These are phyloP conservation scores for Fomitopsis pulvina DNA, from an alignment of 768 basidiomycete species.

Conservation along the genomic window DNA sequence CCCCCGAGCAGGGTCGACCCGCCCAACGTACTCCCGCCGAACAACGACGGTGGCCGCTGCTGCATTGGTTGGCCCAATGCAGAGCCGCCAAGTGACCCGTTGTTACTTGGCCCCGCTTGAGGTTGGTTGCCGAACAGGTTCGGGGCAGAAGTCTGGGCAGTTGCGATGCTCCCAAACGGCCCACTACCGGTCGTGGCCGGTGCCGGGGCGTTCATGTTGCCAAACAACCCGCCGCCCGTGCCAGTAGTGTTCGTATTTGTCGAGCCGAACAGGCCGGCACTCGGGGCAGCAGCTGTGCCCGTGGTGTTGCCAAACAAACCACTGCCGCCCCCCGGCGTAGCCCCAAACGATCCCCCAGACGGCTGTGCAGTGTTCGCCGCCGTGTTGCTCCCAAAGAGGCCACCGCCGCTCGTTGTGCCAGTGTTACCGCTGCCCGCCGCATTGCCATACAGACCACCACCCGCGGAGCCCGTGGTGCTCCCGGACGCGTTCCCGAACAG, in stretches of 20 bases:
- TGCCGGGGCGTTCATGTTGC: constrained; percentile 9
- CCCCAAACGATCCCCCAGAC: background rate
- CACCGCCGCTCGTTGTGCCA: constrained; percentile 7
- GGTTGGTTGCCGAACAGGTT: constrained; percentile 12
- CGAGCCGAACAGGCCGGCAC: constrained; percentile 23
- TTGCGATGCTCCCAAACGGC: constrained; percentile 8
- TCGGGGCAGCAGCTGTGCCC: constrained; percentile 3
- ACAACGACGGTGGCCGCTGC: constrained; percentile 1
- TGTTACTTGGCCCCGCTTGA: constrained; percentile 12
- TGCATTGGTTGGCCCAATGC: constrained; percentile 27
- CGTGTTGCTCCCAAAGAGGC: constrained; percentile 17
- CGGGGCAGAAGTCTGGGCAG: constrained; percentile 1
- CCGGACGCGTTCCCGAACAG: constrained; percentile 19
- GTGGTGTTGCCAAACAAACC: constrained; percentile 10
- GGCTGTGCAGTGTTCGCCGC: background rate
- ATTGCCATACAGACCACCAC: constrained; percentile 25
- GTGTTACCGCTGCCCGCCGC: constrained; percentile 11
- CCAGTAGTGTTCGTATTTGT: constrained; percentile 6
- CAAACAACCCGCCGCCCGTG: constrained; percentile 16
- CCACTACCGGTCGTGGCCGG: constrained; percentile 12
- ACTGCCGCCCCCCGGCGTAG: constrained; percentile 1
- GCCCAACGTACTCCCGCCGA: constrained; percentile 13
- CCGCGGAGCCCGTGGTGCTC: background rate
- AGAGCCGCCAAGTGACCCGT: constrained; percentile 26
- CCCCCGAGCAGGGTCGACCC: constrained; percentile 12